Percentiles rank a stretch among this genome's conserved stretches.
Evolutionary conservation across 352 stramenopile genomes (phyloP).

Genomic region (Pythium oligandrum): DNA sequence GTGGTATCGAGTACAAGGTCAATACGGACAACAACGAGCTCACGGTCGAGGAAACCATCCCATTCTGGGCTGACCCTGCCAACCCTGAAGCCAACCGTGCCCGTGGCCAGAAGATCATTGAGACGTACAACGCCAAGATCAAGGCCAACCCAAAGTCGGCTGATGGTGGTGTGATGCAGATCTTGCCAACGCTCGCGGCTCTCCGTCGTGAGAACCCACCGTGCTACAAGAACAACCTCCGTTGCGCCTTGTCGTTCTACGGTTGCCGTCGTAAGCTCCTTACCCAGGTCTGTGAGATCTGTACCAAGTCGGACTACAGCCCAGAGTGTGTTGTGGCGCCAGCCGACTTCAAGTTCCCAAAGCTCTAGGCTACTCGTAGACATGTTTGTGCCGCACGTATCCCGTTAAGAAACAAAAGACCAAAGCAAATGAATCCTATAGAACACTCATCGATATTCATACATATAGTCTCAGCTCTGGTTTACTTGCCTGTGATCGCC

Average conservation of each 20-base stretch:
- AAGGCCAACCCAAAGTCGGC: slow-evolving; percentile 19
- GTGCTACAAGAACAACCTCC: slow-evolving; percentile 55
- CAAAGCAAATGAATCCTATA: too few species aligned
- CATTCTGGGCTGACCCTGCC: slow-evolving; percentile 62
- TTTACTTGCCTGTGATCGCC: slow-evolving; percentile 7
- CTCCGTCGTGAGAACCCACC: slow-evolving; percentile 42
- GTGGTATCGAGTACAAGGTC: slow-evolving; percentile 49
- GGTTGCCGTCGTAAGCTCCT: slow-evolving; percentile 50
- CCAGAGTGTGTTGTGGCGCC: slow-evolving; percentile 25
- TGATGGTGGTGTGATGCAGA: slow-evolving; percentile 40
- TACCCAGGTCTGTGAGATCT: slow-evolving; percentile 63
- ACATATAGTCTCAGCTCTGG: background rate
- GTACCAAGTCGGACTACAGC: slow-evolving; percentile 9
- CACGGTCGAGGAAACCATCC: slow-evolving; percentile 28
- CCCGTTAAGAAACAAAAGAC: too few species aligned
- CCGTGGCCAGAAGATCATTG: slow-evolving; percentile 38
- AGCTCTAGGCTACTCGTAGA: slow-evolving; percentile 2
- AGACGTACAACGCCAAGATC: slow-evolving; percentile 36
- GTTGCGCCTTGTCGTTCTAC: slow-evolving; percentile 34
- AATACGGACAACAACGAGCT: slow-evolving; percentile 21
- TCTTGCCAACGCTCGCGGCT: slow-evolving; percentile 30
- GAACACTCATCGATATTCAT: background rate
- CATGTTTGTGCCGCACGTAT: too few species aligned
- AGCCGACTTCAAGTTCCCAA: slow-evolving; percentile 6
- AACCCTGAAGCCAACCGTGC: slow-evolving; percentile 36